Evolutionary conservation across 2,329 filamentous ascomycete species (phyloP), one percentile per base, ranked within the genome.

Genomic region (Fusarium sarcochroum): DNA sequence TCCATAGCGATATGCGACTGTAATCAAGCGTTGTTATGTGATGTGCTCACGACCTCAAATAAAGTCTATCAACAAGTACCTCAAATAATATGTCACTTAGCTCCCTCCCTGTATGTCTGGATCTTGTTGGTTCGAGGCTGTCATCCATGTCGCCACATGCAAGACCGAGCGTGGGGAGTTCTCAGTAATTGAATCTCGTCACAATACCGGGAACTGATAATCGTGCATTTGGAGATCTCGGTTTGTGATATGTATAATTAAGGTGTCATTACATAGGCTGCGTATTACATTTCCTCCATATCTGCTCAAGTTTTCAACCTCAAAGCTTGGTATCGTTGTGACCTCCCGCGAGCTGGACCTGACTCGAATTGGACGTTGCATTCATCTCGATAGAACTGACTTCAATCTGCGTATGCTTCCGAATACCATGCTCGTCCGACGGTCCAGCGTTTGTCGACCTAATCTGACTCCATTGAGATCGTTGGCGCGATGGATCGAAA

Each of bases 401-500:
- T 14, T 55, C 51, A 21, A 55, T 38, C 6, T 23, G 23, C 6
- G 42, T 47, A 7, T 47, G 41, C 20, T 55, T 55, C 6, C 30
- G 18, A 47, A 45, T 55, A 2, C 51, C 42, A 18, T 15, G 20
- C 7, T 15, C 34, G 9, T 25, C 32, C 7, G 14, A 13, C 5
- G 30, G 27, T 11, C 9, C 34, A 10, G 20, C 13, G 3, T 45
- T 47, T 17, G 32, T 47, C 5, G 52, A 55, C 4, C 14, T 17
- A 17, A 47, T 55, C n/a, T 55, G 37, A 8, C 40, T 55, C 52
- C 52, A 55, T n/a, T 55, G 41, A n/a, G 52, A 47, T 14, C 23
- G 42, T 32, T 38, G 23, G 17, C 23, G 41, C 3, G 52, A 38
- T 23, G 14, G 52, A 8, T 47, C 35, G n/a, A 53, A 53, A 8